These are phyloP conservation scores for Phytophthora idaei DNA, from an alignment of 352 stramenopile species.

Conservation along the genomic window DNA sequence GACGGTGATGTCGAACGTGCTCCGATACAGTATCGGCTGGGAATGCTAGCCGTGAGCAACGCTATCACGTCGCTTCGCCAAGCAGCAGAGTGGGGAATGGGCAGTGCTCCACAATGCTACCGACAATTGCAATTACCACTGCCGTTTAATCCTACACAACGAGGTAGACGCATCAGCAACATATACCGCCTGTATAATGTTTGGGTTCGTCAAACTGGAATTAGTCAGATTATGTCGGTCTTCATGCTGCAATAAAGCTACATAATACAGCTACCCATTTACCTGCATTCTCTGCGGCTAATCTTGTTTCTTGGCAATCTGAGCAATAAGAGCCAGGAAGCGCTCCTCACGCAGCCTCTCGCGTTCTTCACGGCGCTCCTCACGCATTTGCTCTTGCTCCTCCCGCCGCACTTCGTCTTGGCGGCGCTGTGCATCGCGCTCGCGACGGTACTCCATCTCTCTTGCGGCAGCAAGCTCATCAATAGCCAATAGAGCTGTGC, in stretches of 20 bases:
- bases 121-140: not conserved
- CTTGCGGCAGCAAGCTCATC: not conserved
- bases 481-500: not conserved
- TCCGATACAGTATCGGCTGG: not conserved
- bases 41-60: not conserved
- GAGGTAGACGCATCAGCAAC: not conserved
- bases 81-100: not conserved
- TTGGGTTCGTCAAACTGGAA: not conserved
- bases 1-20: not conserved
- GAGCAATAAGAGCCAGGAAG: not conserved
- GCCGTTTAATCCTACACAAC: not conserved
- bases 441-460: not conserved
- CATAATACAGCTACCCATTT: not conserved
- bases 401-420: not conserved
- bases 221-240: not conserved
- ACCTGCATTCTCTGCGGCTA: not conserved
- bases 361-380: not conserved
- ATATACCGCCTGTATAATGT: not conserved
- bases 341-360: not conserved
- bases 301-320: not conserved
- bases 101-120: not conserved
- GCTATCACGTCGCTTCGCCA: not conserved
- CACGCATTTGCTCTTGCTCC: not conserved
- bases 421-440: not conserved
- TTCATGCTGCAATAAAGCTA: not conserved